Base-by-base conservation (phyloP, 495 filamentous ascomycete species). In the Neurospora pannonica region DNA sequence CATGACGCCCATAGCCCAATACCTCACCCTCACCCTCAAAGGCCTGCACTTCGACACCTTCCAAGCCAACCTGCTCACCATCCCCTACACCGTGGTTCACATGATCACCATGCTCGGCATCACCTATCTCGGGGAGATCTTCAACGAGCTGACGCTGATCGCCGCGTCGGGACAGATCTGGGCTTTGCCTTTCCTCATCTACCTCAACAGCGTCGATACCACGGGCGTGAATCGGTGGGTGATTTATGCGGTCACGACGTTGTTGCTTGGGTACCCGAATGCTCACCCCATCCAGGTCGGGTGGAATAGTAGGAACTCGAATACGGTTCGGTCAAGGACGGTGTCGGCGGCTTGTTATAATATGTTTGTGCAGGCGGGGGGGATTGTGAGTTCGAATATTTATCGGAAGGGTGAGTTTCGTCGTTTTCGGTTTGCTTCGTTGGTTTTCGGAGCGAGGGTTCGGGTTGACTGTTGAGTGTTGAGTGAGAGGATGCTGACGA, bases 21-120 rank as follows among this genome's bases (percentile, higher is more conserved):
- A 94, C 74, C 85, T 94, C 38, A 93, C 89, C 5, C 83, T 94
- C 4, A 85, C 89, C 13, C 81, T 93, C 72, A 62, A 4, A 7
- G 85, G 85, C 0, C 82, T 93, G 0, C 90, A 90, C 3, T 94
- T 93, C 81, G 83, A 85, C 70, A 92, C 90, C 8, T 92, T 94
- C 79, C 79, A 91, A 69, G 89, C 90, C 2, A 94, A 93, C 70
- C 70, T 85, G 67, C 74, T 86, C 38, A 75, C 81, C 13, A 86
- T 86, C 7, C 83, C 84, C 0, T 82, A 80, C 72, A 74, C 81
- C 0, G 80, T 84, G 4, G 19, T 81, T 0, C 83, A 84, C 74
- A 84, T 83, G 39, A 78, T 84, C 19, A 83, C 81, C 39, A 85
- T 89, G 83, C 78, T 89, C 0, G 72, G 71, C 0, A 75, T 89